Conservation (phyloP, 2,329 filamentous ascomycete species). For the Neocucurbitaria cava region DNA sequence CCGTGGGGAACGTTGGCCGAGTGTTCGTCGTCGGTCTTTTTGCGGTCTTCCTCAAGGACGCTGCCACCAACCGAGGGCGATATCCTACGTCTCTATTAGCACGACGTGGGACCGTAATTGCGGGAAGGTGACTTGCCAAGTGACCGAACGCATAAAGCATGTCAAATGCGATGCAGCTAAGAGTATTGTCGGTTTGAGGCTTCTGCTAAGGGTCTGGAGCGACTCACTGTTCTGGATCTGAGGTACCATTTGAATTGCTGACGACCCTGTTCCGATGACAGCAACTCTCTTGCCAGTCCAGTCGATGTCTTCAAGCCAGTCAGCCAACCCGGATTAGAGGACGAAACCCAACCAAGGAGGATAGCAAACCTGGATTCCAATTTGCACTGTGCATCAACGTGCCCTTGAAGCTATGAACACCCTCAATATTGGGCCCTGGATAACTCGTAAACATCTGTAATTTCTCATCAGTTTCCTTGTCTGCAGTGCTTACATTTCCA, state of each 20-base stretch:
- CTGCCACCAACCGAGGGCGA: not conserved
- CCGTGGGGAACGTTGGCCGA: not conserved
- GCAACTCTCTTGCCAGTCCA: conserved; percentile 38
- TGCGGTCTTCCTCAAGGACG: not conserved
- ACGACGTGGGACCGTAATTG: not conserved
- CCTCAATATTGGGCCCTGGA: conserved; percentile 5
- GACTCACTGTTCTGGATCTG: conserved; percentile 17
- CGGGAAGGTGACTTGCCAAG: conserved; percentile 1
- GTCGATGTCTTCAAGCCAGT: conserved; percentile 1
- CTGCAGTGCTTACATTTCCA: conserved; percentile 8
- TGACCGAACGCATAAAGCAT: conserved; percentile 5
- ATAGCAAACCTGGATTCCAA: conserved; percentile 1
- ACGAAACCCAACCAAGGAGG: not conserved
- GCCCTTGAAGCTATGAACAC: conserved; percentile 1
- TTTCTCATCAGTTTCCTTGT: not conserved
- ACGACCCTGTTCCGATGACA: conserved; percentile 44
- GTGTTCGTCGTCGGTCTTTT: not conserved
- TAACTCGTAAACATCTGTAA: not conserved
- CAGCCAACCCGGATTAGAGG: not conserved
- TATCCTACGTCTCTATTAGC: not conserved
- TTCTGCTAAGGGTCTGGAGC: not conserved
- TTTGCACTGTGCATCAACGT: conserved; percentile 1
- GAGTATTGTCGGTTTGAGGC: not conserved
- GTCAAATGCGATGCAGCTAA: conserved; percentile 20
- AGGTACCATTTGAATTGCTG: conserved; percentile 50